These are phyloP conservation scores for Didymosphaeria variabile DNA, from an alignment of 2,329 filamentous ascomycete species.

Conservation along the genomic window DNA sequence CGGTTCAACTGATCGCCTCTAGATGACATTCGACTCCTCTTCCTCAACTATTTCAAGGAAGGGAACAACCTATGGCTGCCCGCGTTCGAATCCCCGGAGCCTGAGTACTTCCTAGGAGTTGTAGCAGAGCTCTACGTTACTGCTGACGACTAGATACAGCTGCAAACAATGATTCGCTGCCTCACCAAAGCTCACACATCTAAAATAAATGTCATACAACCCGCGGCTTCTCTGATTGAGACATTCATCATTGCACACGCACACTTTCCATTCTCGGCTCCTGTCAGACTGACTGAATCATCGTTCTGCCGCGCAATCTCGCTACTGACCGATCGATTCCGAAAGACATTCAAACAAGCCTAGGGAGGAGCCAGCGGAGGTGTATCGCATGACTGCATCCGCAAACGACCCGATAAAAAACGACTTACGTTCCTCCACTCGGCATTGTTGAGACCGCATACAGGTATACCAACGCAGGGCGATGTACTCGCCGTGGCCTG, in stretches of 20 bases:
- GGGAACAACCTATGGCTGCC: neutral
- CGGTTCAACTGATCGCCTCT: neutral
- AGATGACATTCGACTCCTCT: constrained; percentile 1
- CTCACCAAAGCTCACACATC: neutral
- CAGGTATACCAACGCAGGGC: constrained; percentile 2
- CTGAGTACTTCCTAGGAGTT: neutral
- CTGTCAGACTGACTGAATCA: neutral
- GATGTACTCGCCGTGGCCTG: constrained; percentile 2
- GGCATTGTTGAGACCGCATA: neutral
- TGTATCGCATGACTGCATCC: neutral
- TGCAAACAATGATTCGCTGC: neutral
- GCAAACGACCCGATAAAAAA: neutral
- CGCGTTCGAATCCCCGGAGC: neutral
- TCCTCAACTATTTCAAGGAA: neutral
- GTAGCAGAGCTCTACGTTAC: neutral
- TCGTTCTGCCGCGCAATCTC: neutral
- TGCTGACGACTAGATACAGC: neutral
- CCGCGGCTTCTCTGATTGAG: neutral
- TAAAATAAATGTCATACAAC: neutral
- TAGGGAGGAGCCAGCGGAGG: neutral
- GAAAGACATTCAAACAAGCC: neutral
- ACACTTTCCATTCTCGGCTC: constrained; percentile 7
- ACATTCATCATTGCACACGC: neutral
- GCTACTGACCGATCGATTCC: neutral
- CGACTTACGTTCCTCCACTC: constrained; percentile 1